Evolutionary conservation across 1,284 basidiomycete genomes (phyloP), one percentile per base, ranked within the genome.

Genomic region (Vanrija sp.): DNA sequence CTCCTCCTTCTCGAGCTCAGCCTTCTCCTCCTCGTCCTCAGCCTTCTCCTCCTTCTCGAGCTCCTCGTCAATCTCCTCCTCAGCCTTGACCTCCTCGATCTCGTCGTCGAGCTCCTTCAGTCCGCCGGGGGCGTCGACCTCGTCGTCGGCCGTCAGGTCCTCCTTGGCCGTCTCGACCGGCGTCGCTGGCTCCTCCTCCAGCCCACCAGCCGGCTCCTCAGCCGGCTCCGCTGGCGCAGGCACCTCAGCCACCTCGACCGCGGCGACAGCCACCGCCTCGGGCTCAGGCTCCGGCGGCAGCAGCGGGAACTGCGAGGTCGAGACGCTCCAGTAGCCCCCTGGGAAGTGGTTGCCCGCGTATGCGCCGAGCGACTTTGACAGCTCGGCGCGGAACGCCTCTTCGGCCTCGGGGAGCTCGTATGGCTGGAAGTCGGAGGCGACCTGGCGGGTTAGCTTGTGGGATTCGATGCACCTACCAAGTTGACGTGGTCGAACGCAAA

Each of bases 401-500:
- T 85, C 79, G 24, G 83, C 83, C 18, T 80, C 71, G 54, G 87
- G 82, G 4, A 83, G 79, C 62, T 86, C 82, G 49, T 82, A 78
- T 20, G 80, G 76, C 61, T 84, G 80, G 37, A 85, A 81, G 67
- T 89, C 85, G 3, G 35, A 39, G 2, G 52, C 10, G 15, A 31
- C 31, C 31, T 31, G 31, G 31, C 31, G 15, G 31, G 20, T 18
- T 23, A 47, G 45, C 27, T 48, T 12, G 24, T 16, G 27, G 25
- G 16, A 36, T 27, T 9, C 12, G 48, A 15, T 2, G 7, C 54
- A 78, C 85, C 56, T 64, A 89, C 89, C 72, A 92, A 73, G 47
- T 80, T 83, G 47, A 91, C 71, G 74, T 92, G 88, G 73, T 93
- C 88, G 46, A 93, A 92, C 6, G 76, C 75, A 73, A 91, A 96